These are phyloP conservation scores for Syzygium jambos DNA, from an alignment of 345 rosid species.

Conservation along the genomic window DNA sequence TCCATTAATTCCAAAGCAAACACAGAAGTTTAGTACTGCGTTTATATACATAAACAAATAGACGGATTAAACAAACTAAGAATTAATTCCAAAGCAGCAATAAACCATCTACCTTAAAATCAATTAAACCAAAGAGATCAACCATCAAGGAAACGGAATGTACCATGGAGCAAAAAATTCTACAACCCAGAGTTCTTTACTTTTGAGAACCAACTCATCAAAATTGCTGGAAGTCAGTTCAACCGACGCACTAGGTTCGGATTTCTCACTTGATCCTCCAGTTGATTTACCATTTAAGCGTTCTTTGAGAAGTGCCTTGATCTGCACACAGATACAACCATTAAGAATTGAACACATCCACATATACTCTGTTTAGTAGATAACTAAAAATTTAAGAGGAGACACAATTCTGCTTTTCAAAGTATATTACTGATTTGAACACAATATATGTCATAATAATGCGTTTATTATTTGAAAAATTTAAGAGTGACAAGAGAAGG, in stretches of 20 bases:
- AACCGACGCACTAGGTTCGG: conserved; percentile 57
- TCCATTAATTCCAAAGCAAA: no score
- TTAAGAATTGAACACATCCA: not conserved
- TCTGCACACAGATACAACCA: conserved; percentile 24
- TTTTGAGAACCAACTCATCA: conserved; percentile 76
- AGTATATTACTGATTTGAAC: not conserved
- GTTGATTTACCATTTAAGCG: conserved; percentile 73
- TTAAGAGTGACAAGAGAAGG: not conserved
- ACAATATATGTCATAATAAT: not conserved
- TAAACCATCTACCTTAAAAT: not conserved
- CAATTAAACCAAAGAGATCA: not conserved
- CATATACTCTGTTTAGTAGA: not conserved
- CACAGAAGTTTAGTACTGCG: no score
- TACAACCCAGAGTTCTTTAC: conserved; percentile 92
- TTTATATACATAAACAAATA: not conserved
- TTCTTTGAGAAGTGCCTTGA: conserved; percentile 69
- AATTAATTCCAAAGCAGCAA: not conserved
- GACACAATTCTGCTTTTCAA: not conserved
- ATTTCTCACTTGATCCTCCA: conserved; percentile 80
- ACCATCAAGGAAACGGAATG: conserved; percentile 2
- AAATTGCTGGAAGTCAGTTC: conserved; percentile 75
- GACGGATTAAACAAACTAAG: not conserved
- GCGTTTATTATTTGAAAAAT: not conserved
- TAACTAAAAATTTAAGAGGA: not conserved
- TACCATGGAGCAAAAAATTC: conserved; percentile 99